phyloP scores from a whole-genome alignment of 1,284 basidiomycete species.

The Coriolopsis trogii region DNA sequence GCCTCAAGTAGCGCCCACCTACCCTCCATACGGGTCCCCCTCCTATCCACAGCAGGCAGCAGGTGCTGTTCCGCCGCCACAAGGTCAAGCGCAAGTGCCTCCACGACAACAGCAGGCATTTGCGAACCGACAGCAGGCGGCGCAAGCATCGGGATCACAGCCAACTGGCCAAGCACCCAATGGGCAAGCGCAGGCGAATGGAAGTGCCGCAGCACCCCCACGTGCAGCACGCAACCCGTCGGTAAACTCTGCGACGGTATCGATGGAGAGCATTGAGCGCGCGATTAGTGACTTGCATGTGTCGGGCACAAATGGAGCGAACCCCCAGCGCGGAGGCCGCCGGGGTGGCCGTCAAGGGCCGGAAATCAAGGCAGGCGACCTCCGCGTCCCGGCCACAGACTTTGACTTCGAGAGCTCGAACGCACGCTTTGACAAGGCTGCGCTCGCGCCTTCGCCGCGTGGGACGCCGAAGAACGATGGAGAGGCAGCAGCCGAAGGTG shows the following conservation, averaged over 20 bases:
- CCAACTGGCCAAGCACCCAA: conserved; percentile 23
- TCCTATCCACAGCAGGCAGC: conserved; percentile 29
- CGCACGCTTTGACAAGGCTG: conserved; percentile 75
- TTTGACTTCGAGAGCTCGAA: conserved; percentile 79
- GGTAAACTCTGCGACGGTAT: conserved; percentile 72
- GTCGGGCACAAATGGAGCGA: conserved; percentile 37
- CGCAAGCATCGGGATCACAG: conserved; percentile 30
- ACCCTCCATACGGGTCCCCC: conserved; percentile 29
- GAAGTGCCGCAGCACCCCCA: conserved; percentile 24
- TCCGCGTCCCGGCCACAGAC: conserved; percentile 63
- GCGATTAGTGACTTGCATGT: conserved; percentile 77
- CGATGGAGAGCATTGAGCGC: conserved; percentile 77
- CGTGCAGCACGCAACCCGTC: conserved; percentile 40
- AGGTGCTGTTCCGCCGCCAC: conserved; percentile 22
- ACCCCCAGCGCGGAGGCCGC: conserved; percentile 39
- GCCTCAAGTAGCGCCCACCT: conserved; percentile 29
- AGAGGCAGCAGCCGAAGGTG: conserved; percentile 32
- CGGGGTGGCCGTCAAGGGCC: conserved; percentile 42
- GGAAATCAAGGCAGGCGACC: conserved; percentile 40
- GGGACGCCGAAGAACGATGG: conserved; percentile 31
- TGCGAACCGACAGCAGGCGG: conserved; percentile 29
- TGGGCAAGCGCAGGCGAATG: conserved; percentile 19
- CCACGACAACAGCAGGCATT: conserved; percentile 33
- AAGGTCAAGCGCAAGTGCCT: conserved; percentile 23
- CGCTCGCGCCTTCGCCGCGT: conserved; percentile 39